Evolutionary conservation across 805 yeast genomes (phyloP).

Genomic region (Saccharomycopsis sp.): DNA sequence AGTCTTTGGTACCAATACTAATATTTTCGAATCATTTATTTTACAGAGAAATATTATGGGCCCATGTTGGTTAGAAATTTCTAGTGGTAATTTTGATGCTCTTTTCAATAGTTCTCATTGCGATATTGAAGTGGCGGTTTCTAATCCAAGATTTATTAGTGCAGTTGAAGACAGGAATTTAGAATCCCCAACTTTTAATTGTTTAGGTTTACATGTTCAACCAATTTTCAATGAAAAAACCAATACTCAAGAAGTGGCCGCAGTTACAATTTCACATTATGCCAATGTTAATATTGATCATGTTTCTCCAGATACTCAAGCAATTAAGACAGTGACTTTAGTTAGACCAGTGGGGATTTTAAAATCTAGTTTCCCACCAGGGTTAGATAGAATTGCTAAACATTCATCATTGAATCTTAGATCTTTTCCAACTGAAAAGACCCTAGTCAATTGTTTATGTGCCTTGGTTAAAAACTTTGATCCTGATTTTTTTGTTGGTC

Average conservation of each 20-base stretch:
- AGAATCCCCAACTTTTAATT: slow-evolving; percentile 55
- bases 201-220: slow-evolving; percentile 68
- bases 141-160: slow-evolving; percentile 35
- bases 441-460: slow-evolving; percentile 62
- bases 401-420: slow-evolving; percentile 43
- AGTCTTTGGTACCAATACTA: slow-evolving; percentile 69
- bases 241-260: slow-evolving; percentile 78
- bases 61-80: slow-evolving; percentile 88
- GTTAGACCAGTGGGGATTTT: slow-evolving; percentile 68
- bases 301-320: slow-evolving; percentile 49
- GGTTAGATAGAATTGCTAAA: slow-evolving; percentile 51
- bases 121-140: slow-evolving; percentile 58
- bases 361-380: slow-evolving; percentile 55
- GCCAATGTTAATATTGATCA: slow-evolving; percentile 64
- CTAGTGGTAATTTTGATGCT: slow-evolving; percentile 47
- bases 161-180: slow-evolving; percentile 35
- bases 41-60: slow-evolving; percentile 84
- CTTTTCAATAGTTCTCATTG: slow-evolving; percentile 68
- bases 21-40: slow-evolving; percentile 78
- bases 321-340: slow-evolving; percentile 55
- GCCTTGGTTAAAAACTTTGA: slow-evolving; percentile 62
- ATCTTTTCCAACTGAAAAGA: slow-evolving; percentile 61
- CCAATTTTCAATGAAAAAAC: slow-evolving; percentile 66
- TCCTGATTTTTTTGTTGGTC: slow-evolving; percentile 89
- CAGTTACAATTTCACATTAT: slow-evolving; percentile 69